These are phyloP conservation scores for Kodamaea plutei DNA, from an alignment of 1,139 yeast genomes.

Conservation along the genomic window DNA sequence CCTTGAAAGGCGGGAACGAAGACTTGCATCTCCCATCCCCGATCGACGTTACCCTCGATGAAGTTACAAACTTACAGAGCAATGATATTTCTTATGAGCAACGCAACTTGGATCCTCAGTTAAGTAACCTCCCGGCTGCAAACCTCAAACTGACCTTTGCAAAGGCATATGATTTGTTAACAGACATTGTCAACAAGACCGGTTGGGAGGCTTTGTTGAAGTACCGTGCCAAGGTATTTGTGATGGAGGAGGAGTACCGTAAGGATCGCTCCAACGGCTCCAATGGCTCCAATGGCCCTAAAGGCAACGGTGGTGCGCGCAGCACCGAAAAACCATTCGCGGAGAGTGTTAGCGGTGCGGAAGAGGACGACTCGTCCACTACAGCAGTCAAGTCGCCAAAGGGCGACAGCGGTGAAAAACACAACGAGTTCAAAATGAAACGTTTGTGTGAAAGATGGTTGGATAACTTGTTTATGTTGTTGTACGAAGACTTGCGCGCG, in stretches of 20 bases:
- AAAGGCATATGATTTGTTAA: conserved; percentile 73
- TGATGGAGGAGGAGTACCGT: conserved; percentile 90
- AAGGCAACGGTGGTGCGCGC: conserved; percentile 1
- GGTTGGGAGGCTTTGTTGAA: conserved; percentile 91
- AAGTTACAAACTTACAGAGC: conserved; percentile 53
- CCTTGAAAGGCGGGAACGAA: conserved; percentile 49
- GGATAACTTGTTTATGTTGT: conserved; percentile 78
- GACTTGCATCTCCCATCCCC: conserved; percentile 76
- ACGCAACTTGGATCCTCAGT: conserved; percentile 58
- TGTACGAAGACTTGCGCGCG: conserved; percentile 85
- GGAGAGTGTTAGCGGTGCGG: conserved; percentile 7
- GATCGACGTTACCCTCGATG: conserved; percentile 67
- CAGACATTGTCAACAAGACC: conserved; percentile 62
- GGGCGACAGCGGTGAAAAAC: conserved; percentile 15
- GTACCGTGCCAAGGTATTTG: conserved; percentile 79
- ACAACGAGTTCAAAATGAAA: conserved; percentile 58
- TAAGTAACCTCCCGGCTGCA: conserved; percentile 72
- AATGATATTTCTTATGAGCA: conserved; percentile 50
- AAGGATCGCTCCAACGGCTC: conserved; percentile 34
- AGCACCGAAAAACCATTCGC: conserved; percentile 1
- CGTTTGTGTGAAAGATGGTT: conserved; percentile 94
- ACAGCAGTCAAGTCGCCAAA: conserved; percentile 38
- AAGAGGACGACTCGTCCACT: conserved; percentile 32
- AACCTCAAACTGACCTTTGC: conserved; percentile 75
- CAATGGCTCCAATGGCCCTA: background rate